Conservation (phyloP, 2,329 filamentous ascomycete genomes). For the Juglanconis oblonga region DNA sequence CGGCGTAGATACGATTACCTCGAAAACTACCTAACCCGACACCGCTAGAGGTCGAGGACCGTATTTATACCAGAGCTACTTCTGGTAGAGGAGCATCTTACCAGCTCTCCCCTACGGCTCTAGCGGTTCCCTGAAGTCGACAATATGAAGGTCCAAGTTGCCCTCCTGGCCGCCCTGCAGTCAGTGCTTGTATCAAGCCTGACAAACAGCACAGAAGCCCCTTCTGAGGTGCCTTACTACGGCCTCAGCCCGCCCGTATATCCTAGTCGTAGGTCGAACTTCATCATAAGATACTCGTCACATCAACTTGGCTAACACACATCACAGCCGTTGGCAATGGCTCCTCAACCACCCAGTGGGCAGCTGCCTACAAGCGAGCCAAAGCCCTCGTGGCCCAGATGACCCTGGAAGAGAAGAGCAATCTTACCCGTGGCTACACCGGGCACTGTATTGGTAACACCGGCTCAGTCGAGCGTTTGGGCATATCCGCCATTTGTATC, state of each 20-base stretch:
- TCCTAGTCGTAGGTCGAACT: conserved; percentile 26
- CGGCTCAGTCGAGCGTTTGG: conserved; percentile 31
- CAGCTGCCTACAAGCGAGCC: conserved; percentile 33
- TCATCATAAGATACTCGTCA: background rate
- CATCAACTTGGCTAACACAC: background rate
- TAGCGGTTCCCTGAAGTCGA: background rate
- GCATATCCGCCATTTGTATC: conserved; percentile 42
- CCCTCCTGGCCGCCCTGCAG: conserved; percentile 3
- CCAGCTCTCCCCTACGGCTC: background rate
- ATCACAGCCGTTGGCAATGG: conserved; percentile 26
- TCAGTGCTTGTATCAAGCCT: conserved; percentile 7
- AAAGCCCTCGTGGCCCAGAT: conserved; percentile 33
- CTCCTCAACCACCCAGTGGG: conserved; percentile 29
- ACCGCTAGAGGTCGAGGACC: background rate
- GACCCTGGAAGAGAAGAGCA: conserved; percentile 38
- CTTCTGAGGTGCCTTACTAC: conserved; percentile 31
- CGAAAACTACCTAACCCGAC: background rate
- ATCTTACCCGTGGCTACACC: conserved; percentile 34
- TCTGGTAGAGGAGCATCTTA: background rate
- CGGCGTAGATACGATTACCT: background rate
- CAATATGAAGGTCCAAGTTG: conserved; percentile 13
- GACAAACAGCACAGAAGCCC: conserved; percentile 11
- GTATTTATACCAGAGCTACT: background rate
- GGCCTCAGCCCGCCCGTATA: conserved; percentile 33
- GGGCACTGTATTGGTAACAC: conserved; percentile 32